phyloP scores from a whole-genome alignment of 2,329 filamentous ascomycete species.

The Phialophora expanda region DNA sequence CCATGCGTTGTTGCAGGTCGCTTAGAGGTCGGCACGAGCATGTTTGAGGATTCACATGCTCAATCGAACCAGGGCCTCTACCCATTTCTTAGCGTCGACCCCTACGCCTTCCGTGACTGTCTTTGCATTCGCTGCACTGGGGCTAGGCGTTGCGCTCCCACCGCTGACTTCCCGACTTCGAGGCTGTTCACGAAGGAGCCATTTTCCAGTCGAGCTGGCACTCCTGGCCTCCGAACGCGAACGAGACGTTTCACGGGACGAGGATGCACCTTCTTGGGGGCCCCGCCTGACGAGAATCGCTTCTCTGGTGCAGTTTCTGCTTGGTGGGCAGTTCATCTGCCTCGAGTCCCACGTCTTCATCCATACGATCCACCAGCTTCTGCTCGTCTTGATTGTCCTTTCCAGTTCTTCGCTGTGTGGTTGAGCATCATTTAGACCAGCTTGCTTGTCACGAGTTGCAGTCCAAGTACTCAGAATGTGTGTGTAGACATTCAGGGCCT shows the following conservation, averaged over 20 bases:
- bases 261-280: conserved; percentile 46
- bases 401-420: conserved; percentile 58
- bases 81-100: conserved; percentile 54
- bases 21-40: not conserved
- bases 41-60: conserved; percentile 45
- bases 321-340: not conserved
- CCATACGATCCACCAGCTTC: conserved; percentile 73
- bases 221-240: conserved; percentile 42
- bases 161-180: conserved; percentile 44
- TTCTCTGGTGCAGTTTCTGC: conserved; percentile 43
- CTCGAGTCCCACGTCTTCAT: conserved; percentile 49
- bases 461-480: conserved; percentile 63
- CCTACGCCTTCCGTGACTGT: conserved; percentile 50
- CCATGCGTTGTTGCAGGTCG: conserved; percentile 1
- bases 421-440: not conserved
- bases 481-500: conserved; percentile 66
- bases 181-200: conserved; percentile 40
- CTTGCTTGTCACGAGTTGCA: conserved; percentile 50
- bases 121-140: conserved; percentile 30
- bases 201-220: conserved; percentile 37
- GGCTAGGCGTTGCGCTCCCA: not conserved
- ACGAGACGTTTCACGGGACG: conserved; percentile 43
- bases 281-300: conserved; percentile 55
- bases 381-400: conserved; percentile 65
- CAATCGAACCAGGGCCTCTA: conserved; percentile 53